These are phyloP conservation scores for Penicillium coffeae DNA, from an alignment of 495 filamentous ascomycete genomes.

Conservation along the genomic window DNA sequence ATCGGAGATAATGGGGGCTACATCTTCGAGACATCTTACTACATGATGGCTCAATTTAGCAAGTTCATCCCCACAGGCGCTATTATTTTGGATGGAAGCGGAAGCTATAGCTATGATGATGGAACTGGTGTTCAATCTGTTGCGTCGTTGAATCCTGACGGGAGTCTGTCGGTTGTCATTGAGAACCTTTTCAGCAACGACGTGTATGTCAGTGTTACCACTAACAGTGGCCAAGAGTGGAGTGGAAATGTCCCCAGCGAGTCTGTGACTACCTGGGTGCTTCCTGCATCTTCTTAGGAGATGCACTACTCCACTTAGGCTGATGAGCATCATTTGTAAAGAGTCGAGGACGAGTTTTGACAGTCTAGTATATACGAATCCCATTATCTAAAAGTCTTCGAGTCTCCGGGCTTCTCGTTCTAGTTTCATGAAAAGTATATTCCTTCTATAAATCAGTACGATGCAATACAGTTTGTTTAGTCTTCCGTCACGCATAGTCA, in stretches of 20 bases:
- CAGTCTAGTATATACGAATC: too few relatives aligned
- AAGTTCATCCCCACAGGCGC: slow-evolving; percentile 53
- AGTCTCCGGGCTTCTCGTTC: too few relatives aligned
- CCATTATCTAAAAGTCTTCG: too few relatives aligned
- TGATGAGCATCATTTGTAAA: too few relatives aligned
- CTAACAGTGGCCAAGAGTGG: slow-evolving; percentile 46
- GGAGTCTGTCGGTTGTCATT: slow-evolving; percentile 48
- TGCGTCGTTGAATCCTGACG: slow-evolving; percentile 50
- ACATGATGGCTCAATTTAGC: slow-evolving; percentile 55
- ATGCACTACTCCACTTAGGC: too few relatives aligned
- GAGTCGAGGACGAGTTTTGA: too few relatives aligned
- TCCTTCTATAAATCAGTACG: too few relatives aligned
- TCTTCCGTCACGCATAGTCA: too few relatives aligned
- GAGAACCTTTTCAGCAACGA: slow-evolving; percentile 52
- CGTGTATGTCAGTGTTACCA: slow-evolving; percentile 41
- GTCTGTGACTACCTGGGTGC: slow-evolving; percentile 52
- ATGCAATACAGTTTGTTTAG: too few relatives aligned
- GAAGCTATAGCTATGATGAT: slow-evolving; percentile 44
- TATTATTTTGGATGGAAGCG: slow-evolving; percentile 39
- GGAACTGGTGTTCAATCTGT: slow-evolving; percentile 45
- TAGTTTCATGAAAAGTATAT: too few relatives aligned
- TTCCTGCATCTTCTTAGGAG: slow-evolving; percentile 29
- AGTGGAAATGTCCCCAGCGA: slow-evolving; percentile 43
- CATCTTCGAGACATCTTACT: slow-evolving; percentile 47
- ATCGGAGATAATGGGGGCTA: slow-evolving; percentile 41